Percentiles rank a stretch among this genome's conserved stretches.
Conservation (phyloP, 495 filamentous ascomycete species). For the Tuber brumale region DNA sequence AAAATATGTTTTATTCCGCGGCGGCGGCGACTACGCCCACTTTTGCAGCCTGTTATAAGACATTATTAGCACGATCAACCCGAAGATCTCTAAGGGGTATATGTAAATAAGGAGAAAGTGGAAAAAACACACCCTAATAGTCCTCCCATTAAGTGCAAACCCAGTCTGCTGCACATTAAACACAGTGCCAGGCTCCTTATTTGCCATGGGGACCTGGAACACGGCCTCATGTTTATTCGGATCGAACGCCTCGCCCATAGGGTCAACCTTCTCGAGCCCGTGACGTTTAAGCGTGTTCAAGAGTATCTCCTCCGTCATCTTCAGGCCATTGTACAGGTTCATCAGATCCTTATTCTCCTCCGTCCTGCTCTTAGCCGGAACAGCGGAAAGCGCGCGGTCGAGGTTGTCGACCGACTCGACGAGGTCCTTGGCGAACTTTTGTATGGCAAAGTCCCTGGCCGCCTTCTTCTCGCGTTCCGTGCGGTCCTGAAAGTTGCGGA, state of each 20-base stretch:
- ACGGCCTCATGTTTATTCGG: slow-evolving; percentile 94
- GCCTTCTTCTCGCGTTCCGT: slow-evolving; percentile 82
- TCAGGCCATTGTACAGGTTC: slow-evolving; percentile 76
- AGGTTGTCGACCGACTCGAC: slow-evolving; percentile 94
- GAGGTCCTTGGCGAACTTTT: slow-evolving; percentile 88
- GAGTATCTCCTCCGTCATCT: slow-evolving; percentile 88
- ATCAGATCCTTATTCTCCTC: slow-evolving; percentile 55
- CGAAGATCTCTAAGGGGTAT: not conserved
- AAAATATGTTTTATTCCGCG: not conserved
- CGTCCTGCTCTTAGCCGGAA: slow-evolving; percentile 64
- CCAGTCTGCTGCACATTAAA: slow-evolving; percentile 94
- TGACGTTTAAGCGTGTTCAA: slow-evolving; percentile 87
- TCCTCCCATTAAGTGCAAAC: slow-evolving; percentile 80
- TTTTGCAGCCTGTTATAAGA: not conserved
- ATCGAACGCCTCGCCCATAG: slow-evolving; percentile 74
- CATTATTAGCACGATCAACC: not conserved
- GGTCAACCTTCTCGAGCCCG: slow-evolving; percentile 84
- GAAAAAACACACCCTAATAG: slow-evolving; percentile 60
- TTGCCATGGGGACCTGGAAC: slow-evolving; percentile 77
- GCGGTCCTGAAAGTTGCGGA: slow-evolving; percentile 93
- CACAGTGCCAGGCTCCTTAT: slow-evolving; percentile 81
- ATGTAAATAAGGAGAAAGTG: not conserved
- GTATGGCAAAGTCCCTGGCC: slow-evolving; percentile 86
- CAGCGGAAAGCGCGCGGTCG: slow-evolving; percentile 76
- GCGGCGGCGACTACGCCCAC: not conserved